A percentile compares a stretch with the other conserved stretches of the same genome.
Conservation (phyloP, 768 basidiomycete genomes). For the Mycena alexandri region DNA sequence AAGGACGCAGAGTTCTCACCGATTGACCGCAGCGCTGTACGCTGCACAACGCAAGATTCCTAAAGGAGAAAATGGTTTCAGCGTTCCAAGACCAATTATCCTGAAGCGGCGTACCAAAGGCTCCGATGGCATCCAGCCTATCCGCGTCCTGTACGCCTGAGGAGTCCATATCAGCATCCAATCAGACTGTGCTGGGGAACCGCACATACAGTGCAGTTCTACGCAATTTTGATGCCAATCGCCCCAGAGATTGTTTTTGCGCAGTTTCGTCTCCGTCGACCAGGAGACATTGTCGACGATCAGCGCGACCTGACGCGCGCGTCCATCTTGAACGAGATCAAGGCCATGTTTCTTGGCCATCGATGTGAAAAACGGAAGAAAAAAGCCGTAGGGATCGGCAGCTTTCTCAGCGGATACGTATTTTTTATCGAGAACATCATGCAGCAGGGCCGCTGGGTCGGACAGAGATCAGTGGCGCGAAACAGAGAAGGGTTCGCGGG, state of each 20-base stretch:
- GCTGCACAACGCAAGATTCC: conserved; percentile 67
- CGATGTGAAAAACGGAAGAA: conserved; percentile 55
- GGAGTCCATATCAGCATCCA: background rate
- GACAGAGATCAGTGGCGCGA: conserved; percentile 42
- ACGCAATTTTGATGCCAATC: conserved; percentile 20
- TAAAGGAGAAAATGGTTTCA: conserved; percentile 19
- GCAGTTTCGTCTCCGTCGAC: conserved; percentile 82
- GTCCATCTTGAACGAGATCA: conserved; percentile 71
- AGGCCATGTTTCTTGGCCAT: conserved; percentile 58
- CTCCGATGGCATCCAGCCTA: conserved; percentile 66
- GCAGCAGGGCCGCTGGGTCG: conserved; percentile 79
- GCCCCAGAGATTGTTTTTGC: conserved; percentile 16
- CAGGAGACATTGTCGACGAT: conserved; percentile 88
- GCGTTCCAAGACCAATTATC: background rate
- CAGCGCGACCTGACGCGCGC: conserved; percentile 65
- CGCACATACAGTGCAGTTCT: conserved; percentile 28
- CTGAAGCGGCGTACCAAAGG: conserved; percentile 56
- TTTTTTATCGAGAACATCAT: conserved; percentile 91
- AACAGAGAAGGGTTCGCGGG: conserved; percentile 20
- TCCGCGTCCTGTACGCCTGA: conserved; percentile 67
- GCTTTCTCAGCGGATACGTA: conserved; percentile 72
- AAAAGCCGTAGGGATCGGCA: conserved; percentile 46
- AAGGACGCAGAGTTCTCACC: conserved; percentile 29
- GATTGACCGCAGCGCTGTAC: conserved; percentile 58
- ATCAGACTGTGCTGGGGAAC: background rate